Conservation (phyloP, 2,329 filamentous ascomycete genomes). For the Ophiocordyceps unilateralis region DNA sequence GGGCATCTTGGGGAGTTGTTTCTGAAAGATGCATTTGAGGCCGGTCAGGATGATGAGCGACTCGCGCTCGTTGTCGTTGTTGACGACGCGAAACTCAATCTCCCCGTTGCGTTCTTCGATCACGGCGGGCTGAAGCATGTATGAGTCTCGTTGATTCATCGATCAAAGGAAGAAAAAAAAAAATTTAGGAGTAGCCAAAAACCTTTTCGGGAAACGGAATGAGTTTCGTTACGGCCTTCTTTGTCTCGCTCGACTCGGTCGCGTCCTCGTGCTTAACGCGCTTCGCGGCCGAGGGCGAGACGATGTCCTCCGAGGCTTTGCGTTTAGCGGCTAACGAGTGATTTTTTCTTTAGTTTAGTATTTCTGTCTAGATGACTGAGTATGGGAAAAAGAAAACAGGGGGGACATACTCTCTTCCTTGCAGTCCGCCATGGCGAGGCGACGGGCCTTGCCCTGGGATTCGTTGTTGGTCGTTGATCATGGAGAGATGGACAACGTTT, state of each 20-base stretch:
- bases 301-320: slow-evolving; percentile 52
- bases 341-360: slow-evolving; percentile 1
- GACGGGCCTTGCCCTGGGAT: background rate
- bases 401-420: slow-evolving; percentile 22
- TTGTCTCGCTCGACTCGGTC: slow-evolving; percentile 15
- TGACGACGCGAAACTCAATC: slow-evolving; percentile 94
- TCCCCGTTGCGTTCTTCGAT: slow-evolving; percentile 86
- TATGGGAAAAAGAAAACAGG: background rate
- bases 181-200: too few relatives aligned
- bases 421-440: slow-evolving; percentile 8
- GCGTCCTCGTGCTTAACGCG: slow-evolving; percentile 35
- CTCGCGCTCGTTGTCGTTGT: slow-evolving; percentile 80
- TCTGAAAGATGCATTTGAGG: slow-evolving; percentile 95
- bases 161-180: background rate
- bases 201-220: slow-evolving; percentile 87
- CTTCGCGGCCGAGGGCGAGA: slow-evolving; percentile 45
- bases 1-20: slow-evolving; percentile 96
- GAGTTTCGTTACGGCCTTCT: slow-evolving; percentile 37
- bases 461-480: background rate
- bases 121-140: slow-evolving; percentile 51
- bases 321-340: slow-evolving; percentile 40
- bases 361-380: background rate
- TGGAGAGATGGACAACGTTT: background rate
- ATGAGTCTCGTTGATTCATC: background rate
- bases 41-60: slow-evolving; percentile 90